Percentiles rank a stretch among this genome's conserved stretches.
Evolutionary conservation across 1,284 basidiomycete genomes (phyloP).

Genomic region (Fistulina hepatica): DNA sequence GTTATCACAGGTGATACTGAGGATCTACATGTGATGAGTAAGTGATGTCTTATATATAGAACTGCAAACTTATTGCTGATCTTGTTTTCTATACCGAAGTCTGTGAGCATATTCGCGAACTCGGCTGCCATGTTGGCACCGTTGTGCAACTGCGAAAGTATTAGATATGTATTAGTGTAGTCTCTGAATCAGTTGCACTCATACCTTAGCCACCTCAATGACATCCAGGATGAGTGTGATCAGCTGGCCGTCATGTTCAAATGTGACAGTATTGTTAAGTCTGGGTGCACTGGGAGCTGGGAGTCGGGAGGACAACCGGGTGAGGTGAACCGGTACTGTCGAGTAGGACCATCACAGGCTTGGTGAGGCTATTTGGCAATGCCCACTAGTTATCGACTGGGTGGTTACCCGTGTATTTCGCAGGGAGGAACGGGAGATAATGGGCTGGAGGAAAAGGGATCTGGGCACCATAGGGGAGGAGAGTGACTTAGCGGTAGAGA

Average conservation of each 20-base stretch:
- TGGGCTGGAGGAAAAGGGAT: no score
- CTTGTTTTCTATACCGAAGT: constrained; percentile 24
- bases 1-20: constrained; percentile 9
- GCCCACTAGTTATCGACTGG: no score
- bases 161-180: not conserved
- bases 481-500: no score
- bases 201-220: constrained; percentile 18
- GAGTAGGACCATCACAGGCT: no score
- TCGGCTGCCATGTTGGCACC: constrained; percentile 17
- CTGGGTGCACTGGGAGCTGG: no score
- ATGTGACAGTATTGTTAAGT: constrained; percentile 18
- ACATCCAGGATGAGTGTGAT: constrained; percentile 17
- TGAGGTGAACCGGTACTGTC: no score
- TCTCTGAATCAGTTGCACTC: not conserved
- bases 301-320: no score
- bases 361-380: no score
- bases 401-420: no score
- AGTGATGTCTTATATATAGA: not conserved
- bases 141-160: constrained; percentile 6
- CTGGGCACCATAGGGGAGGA: no score
- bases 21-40: not conserved
- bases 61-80: constrained; percentile 17
- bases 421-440: no score
- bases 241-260: constrained; percentile 17
- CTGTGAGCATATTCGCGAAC: constrained; percentile 19